Evolutionary conservation across 805 yeast species (phyloP).

Genomic region (Wickerhamomyces queroliae): DNA sequence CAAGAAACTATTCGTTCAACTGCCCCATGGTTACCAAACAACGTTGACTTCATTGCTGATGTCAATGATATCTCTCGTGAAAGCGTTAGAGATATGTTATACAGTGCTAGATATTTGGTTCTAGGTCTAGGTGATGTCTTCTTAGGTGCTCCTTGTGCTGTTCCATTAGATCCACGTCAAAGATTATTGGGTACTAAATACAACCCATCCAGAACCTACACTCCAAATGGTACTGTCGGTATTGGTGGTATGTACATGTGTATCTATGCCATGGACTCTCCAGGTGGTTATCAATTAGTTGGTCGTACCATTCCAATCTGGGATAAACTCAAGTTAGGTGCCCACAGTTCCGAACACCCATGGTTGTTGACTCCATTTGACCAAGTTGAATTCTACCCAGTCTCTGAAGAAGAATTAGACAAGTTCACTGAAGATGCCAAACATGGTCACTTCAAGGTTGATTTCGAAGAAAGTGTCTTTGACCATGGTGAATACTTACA

Average conservation of each 20-base stretch:
- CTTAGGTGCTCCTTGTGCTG: constrained; percentile 98
- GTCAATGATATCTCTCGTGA: constrained; percentile 77
- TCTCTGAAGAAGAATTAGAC: constrained; percentile 78
- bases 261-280: constrained; percentile 90
- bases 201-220: constrained; percentile 93
- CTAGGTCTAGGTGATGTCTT: constrained; percentile 96
- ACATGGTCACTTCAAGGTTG: constrained; percentile 75
- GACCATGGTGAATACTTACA: constrained; percentile 72
- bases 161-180: constrained; percentile 95
- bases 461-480: constrained; percentile 71
- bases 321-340: constrained; percentile 85
- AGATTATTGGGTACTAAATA: constrained; percentile 89
- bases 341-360: constrained; percentile 59
- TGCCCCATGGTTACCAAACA: constrained; percentile 98
- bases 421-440: constrained; percentile 62
- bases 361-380: constrained; percentile 93
- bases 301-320: constrained; percentile 97
- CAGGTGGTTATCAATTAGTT: constrained; percentile 96
- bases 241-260: constrained; percentile 99
- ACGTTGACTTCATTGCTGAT: constrained; percentile 89
- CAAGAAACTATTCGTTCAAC: constrained; percentile 87
- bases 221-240: constrained; percentile 97
- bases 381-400: constrained; percentile 92
- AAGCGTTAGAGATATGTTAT: constrained; percentile 77
- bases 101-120: constrained; percentile 86